These are phyloP conservation scores for Thymus mandschuricus DNA, from an alignment of 257 asterid species.

Conservation along the genomic window DNA sequence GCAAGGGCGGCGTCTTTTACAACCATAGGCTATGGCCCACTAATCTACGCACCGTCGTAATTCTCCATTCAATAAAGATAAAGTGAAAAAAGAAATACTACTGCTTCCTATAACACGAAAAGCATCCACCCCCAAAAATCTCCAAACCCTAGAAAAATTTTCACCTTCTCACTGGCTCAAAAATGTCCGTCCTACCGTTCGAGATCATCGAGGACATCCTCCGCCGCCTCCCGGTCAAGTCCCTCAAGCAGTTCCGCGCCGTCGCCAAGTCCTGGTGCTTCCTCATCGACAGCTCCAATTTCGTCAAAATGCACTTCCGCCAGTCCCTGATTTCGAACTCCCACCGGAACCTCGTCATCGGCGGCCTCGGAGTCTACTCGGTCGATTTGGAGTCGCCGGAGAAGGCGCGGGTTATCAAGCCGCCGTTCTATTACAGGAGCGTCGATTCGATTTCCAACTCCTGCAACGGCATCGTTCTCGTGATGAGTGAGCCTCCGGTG, in stretches of 20 bases:
- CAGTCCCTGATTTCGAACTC: conserved; percentile 34
- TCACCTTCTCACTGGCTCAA: not conserved
- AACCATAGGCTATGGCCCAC: too few species aligned
- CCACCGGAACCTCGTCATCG: conserved; percentile 45
- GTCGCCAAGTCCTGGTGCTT: conserved; percentile 52
- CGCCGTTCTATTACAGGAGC: conserved; percentile 42
- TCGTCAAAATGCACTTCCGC: conserved; percentile 49
- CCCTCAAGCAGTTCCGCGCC: conserved; percentile 55
- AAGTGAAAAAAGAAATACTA: too few species aligned
- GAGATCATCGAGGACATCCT: conserved; percentile 56
- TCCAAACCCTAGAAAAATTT: not conserved
- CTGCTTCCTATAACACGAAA: too few species aligned
- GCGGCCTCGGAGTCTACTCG: conserved; percentile 38
- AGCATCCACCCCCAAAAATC: conserved; percentile 5
- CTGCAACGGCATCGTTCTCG: conserved; percentile 44
- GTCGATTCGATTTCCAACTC: conserved; percentile 41
- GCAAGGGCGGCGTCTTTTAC: too few species aligned
- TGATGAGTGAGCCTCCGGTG: conserved; percentile 44
- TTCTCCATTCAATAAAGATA: too few species aligned
- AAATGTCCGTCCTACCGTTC: conserved; percentile 35
- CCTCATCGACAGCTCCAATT: conserved; percentile 49
- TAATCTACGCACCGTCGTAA: too few species aligned
- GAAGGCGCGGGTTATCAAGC: conserved; percentile 31
- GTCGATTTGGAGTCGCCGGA: conserved; percentile 34
- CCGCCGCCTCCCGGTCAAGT: conserved; percentile 55